These are phyloP conservation scores for Debaryomyces robertsiae DNA, from an alignment of 1,139 yeast genomes.

Conservation along the genomic window DNA sequence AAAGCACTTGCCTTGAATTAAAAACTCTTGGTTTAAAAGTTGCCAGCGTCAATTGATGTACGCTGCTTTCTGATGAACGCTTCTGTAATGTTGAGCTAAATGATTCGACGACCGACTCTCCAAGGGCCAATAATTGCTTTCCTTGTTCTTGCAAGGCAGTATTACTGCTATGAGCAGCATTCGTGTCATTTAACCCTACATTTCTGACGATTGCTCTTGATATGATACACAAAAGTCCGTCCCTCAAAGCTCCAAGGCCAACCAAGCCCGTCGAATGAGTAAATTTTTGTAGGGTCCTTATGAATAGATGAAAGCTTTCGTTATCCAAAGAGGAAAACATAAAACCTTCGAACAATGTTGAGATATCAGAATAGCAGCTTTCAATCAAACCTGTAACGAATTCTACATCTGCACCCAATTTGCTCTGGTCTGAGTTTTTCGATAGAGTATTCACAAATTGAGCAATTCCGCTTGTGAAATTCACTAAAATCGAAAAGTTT, in stretches of 20 bases:
- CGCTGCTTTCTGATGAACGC: constrained; percentile 9
- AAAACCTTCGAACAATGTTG: constrained; percentile 51
- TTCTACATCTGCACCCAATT: constrained; percentile 39
- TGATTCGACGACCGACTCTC: constrained; percentile 65
- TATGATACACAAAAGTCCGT: constrained; percentile 59
- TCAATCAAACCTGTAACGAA: constrained; percentile 43
- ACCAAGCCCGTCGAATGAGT: constrained; percentile 85
- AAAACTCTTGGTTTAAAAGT: constrained; percentile 40
- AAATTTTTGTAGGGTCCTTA: constrained; percentile 75
- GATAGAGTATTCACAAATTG: constrained; percentile 51
- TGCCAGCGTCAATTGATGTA: not conserved
- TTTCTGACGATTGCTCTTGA: constrained; percentile 56
- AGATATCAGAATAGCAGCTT: constrained; percentile 48
- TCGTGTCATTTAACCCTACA: constrained; percentile 24
- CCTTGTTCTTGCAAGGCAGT: constrained; percentile 28
- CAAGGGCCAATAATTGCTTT: constrained; percentile 48
- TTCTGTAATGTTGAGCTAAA: constrained; percentile 37
- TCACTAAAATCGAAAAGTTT: constrained; percentile 53
- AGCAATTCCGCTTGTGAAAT: constrained; percentile 71
- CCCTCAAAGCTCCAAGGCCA: constrained; percentile 56
- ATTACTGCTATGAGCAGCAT: constrained; percentile 10
- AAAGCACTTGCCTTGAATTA: constrained; percentile 67
- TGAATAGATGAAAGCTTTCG: constrained; percentile 61
- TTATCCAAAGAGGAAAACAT: constrained; percentile 68
- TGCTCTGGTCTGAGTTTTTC: constrained; percentile 22